These are phyloP conservation scores for Penicillium sp. DNA, from an alignment of 2,329 filamentous ascomycete species.

Conservation along the genomic window DNA sequence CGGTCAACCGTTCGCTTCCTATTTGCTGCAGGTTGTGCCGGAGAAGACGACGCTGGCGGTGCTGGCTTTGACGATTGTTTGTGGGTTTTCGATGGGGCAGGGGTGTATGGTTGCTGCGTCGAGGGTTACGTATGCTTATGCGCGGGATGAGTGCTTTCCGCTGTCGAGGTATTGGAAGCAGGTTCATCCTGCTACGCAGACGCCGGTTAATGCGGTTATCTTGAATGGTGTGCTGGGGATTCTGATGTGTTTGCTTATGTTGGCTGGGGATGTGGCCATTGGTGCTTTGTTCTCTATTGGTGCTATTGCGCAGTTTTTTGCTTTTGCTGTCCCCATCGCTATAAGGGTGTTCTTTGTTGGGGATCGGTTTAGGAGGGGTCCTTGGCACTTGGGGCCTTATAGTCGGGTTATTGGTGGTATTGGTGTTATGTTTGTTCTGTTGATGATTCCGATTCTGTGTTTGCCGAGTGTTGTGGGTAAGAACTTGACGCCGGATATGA, in stretches of 20 bases:
- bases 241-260: slow-evolving; percentile 60
- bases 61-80: slow-evolving; percentile 63
- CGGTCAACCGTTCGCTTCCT: slow-evolving; percentile 68
- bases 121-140: slow-evolving; percentile 69
- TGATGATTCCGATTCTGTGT: slow-evolving; percentile 68
- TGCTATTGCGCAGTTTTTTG: slow-evolving; percentile 63
- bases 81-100: slow-evolving; percentile 68
- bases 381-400: slow-evolving; percentile 63
- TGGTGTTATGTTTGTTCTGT: slow-evolving; percentile 57
- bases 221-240: slow-evolving; percentile 61
- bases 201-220: slow-evolving; percentile 68
- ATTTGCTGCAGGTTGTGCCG: slow-evolving; percentile 62
- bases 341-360: slow-evolving; percentile 53
- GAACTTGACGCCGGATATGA: slow-evolving; percentile 50
- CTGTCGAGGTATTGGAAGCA: slow-evolving; percentile 55
- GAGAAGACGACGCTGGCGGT: slow-evolving; percentile 59
- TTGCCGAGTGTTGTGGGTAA: slow-evolving; percentile 57
- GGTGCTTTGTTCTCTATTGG: slow-evolving; percentile 68
- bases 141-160: slow-evolving; percentile 67
- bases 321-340: slow-evolving; percentile 44
- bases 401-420: slow-evolving; percentile 56
- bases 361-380: slow-evolving; percentile 61
- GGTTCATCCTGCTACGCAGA: slow-evolving; percentile 59
- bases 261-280: slow-evolving; percentile 60
- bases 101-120: slow-evolving; percentile 66